Evolutionary conservation across 2,329 filamentous ascomycete genomes (phyloP).

Genomic region (Ceratocystis alfenasii): DNA sequence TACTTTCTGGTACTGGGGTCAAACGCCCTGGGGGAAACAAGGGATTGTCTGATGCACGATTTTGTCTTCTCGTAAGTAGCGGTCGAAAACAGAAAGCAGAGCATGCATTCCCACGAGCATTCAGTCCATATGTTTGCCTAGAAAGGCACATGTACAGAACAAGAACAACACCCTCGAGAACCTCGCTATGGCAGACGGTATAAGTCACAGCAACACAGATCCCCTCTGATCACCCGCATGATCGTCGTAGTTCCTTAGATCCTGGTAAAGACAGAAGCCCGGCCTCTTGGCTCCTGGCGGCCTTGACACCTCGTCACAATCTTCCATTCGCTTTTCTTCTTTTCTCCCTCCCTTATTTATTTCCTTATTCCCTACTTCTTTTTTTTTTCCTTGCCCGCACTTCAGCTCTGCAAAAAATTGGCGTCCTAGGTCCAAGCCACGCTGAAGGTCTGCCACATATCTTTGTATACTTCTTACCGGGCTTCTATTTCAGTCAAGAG

Average conservation of each 20-base stretch:
- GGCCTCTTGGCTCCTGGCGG: background rate
- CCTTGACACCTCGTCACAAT: background rate
- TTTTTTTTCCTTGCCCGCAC: background rate
- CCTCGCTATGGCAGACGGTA: background rate
- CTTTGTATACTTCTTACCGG: background rate
- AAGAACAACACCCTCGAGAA: too few relatives aligned
- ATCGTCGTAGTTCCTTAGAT: background rate
- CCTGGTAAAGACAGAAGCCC: background rate
- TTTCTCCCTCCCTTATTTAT: background rate
- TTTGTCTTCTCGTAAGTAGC: too few relatives aligned
- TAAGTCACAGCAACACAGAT: background rate
- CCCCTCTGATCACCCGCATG: background rate
- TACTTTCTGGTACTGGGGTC: background rate
- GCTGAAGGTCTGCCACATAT: background rate
- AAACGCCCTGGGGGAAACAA: background rate
- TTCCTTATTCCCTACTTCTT: background rate
- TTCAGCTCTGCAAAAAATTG: background rate
- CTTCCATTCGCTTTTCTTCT: background rate
- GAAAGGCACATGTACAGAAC: too few relatives aligned
- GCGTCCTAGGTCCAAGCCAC: constrained; percentile 4
- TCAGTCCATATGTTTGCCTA: too few relatives aligned
- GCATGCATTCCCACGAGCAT: too few relatives aligned
- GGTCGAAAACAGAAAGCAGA: too few relatives aligned
- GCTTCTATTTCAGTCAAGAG: background rate
- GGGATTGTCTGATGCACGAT: too few relatives aligned